Percentiles rank a stretch among this genome's conserved stretches.
Evolutionary conservation across 1,284 basidiomycete species (phyloP).

Genomic region (Austroboletus olivaceoglutinosus): DNA sequence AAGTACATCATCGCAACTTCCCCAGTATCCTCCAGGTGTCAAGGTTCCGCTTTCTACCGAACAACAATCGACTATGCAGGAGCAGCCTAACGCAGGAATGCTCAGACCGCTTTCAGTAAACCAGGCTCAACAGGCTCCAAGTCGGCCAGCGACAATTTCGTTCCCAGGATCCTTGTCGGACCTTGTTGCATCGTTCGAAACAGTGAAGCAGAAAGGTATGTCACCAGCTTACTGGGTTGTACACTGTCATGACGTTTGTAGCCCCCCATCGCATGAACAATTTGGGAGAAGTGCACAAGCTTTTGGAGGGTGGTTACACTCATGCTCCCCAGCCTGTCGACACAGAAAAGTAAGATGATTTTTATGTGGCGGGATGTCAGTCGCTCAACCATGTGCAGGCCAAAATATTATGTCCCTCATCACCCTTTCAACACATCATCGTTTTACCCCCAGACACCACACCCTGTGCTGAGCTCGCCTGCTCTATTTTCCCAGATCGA

Average conservation of each 20-base stretch:
- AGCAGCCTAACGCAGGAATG: slow-evolving; percentile 27
- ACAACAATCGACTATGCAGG: slow-evolving; percentile 25
- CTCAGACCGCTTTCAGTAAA: slow-evolving; percentile 42
- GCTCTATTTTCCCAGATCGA: slow-evolving; percentile 91
- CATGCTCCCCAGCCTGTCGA: slow-evolving; percentile 92
- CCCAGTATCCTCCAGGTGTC: slow-evolving; percentile 69
- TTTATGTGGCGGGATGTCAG: not conserved
- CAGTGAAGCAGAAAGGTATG: slow-evolving; percentile 91
- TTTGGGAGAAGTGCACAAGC: slow-evolving; percentile 85
- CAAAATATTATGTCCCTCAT: slow-evolving; percentile 94
- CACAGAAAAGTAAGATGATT: slow-evolving; percentile 78
- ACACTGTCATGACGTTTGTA: slow-evolving; percentile 31
- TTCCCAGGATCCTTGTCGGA: slow-evolving; percentile 88
- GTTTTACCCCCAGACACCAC: slow-evolving; percentile 93
- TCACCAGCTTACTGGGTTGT: slow-evolving; percentile 10
- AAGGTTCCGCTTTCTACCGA: slow-evolving; percentile 47
- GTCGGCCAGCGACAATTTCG: slow-evolving; percentile 39
- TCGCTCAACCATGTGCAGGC: slow-evolving; percentile 47
- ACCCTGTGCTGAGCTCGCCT: slow-evolving; percentile 80
- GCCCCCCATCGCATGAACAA: slow-evolving; percentile 83
- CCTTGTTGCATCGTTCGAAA: slow-evolving; percentile 93
- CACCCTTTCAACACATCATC: slow-evolving; percentile 91
- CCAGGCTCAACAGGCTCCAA: slow-evolving; percentile 39
- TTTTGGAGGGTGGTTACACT: slow-evolving; percentile 87
- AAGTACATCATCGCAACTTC: slow-evolving; percentile 36